Evolutionary conservation across 192 early-diverging fungal genomes (phyloP), one percentile per base, ranked within the genome.

Genomic region (Allomyces arbusculus): DNA sequence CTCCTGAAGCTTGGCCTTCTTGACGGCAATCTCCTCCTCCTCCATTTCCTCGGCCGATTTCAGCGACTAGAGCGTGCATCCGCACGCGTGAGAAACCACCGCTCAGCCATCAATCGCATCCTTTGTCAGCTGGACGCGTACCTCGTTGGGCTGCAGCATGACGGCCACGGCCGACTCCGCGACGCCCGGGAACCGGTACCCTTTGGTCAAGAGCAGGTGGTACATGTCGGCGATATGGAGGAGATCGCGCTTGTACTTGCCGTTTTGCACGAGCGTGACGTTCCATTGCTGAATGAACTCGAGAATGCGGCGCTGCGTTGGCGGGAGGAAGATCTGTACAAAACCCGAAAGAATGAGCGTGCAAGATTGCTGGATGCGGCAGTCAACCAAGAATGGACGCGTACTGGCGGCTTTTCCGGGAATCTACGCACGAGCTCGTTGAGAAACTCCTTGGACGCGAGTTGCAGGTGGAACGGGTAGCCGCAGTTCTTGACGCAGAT

Each of bases 401-500:
- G 70, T 77, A 90, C 89, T 4, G 77, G 82, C 10, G 94, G 92
- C 50, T 86, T 81, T 68, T 94, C 92, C 14, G 97, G 95, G 66
- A 99, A 97, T 63, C 86, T 78, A 45, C 88, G 80, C 22, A 97
- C 93, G 14, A 99, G 81, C 68, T 92, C 90, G 75, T 95, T 95
- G 43, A 99, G 76, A 72, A 99, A 97, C 70, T 99, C 97, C 69
- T 95, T 94, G 44, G 90, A 86, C 50, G 87, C 88, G 45, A 99
- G 85, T 69, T 96, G 91, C 66, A 94, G 76, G 69, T 99, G 95
- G 68, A 99, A 96, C 3, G 97, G 86, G 72, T 95, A 91, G 0
- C 95, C 95, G 72, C 97, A 98, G 74, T 98, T 99, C 76, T 99
- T 99, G 69, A 96, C 90, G 68, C 92, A 90, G 69, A 91, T 88